These are phyloP conservation scores for Paecilomyces sp. DNA, from an alignment of 2,329 filamentous ascomycete species.

Conservation along the genomic window DNA sequence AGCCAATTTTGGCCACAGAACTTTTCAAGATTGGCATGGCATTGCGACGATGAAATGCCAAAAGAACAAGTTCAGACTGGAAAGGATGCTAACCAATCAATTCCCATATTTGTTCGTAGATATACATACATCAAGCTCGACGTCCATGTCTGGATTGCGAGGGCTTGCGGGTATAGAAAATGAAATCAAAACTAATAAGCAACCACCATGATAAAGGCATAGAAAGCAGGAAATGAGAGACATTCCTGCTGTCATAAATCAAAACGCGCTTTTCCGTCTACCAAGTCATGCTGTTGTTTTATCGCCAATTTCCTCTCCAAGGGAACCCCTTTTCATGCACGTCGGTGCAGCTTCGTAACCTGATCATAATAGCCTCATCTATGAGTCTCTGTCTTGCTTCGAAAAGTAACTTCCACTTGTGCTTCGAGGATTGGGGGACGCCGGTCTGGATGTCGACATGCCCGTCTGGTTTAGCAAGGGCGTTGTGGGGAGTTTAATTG, in stretches of 20 bases:
- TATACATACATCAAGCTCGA: not conserved
- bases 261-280: not conserved
- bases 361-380: not conserved
- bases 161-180: not conserved
- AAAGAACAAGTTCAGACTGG: too few relatives aligned
- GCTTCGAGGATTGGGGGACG: constrained; percentile 40
- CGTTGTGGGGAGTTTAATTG: constrained; percentile 38
- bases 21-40: too few relatives aligned
- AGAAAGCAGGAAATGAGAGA: not conserved
- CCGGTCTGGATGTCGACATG: constrained; percentile 47
- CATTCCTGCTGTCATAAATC: not conserved
- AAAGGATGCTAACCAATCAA: not conserved
- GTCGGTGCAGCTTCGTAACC: not conserved
- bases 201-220: not conserved
- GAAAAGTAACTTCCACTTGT: constrained; percentile 32
- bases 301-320: not conserved
- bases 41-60: too few relatives aligned
- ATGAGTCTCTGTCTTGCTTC: constrained; percentile 19
- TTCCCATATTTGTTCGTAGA: not conserved
- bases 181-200: not conserved
- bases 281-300: not conserved
- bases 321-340: not conserved
- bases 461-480: constrained; percentile 42
- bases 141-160: not conserved
- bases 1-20: not conserved